Evolutionary conservation across 257 asterid genomes (phyloP), one percentile per base, ranked within the genome.

Genomic region (Solanum etuberosum): DNA sequence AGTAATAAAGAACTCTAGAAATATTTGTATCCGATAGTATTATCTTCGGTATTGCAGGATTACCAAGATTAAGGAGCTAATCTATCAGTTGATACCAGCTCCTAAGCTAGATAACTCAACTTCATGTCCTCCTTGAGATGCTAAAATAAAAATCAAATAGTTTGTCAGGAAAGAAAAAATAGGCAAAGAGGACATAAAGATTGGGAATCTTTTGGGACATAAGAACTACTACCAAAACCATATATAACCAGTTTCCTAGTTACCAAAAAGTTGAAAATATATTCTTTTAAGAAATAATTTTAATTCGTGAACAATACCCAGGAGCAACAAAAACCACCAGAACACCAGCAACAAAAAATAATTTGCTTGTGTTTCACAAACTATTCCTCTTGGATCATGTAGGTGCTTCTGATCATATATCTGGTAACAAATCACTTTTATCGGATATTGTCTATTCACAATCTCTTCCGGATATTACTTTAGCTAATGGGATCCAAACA

Each of bases 41-140:
- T 46, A 48, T 59, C 34, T 35, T 46, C 38, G 23, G 35, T 32
- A 80, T 63, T n/a, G 18, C 83, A 37, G 59, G 78, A 74, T 87
- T 95, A 95, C 99, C 98, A 97, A 85, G 99, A 91, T 91, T 97
- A 98, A 90, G 99, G 96, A 90, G 99, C 98, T 90, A 97, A 92
- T 83, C 98, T 98, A 89, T 97, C 99, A 16, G 96, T 94, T 83
- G 98, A 93, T 93, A 95, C 88, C 91, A 97, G 95, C 94, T 97
- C 99, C 92, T 94, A 97, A 77, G 99, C 98, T 88, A 97, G 93
- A 93, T 95, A 97, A 91, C 99, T 97, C 94, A 97, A 90, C 93
- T 95, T 95, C 99, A 95, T 95, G 88, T 95, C 98, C 92, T 97
- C 98, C 92, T 95, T 97, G 92, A 97, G 91, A 93, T 95, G 99